phyloP scores from a whole-genome alignment of 345 rosid genomes.

The Brassica incana region DNA sequence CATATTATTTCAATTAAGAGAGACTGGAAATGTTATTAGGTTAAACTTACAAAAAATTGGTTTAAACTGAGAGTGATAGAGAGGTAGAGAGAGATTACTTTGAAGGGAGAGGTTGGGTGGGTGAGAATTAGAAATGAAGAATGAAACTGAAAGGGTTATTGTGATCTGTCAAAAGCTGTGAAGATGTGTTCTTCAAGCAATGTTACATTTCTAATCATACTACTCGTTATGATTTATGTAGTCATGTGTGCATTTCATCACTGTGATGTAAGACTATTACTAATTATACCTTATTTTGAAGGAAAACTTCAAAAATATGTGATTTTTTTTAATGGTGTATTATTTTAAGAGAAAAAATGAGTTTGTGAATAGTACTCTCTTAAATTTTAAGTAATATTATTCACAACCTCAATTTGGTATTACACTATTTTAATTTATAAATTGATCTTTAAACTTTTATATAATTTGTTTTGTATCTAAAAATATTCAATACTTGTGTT shows the following conservation, averaged over 20 bases:
- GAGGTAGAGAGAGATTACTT: conserved; percentile 27
- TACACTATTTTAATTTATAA: too few species aligned
- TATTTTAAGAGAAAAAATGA: too few species aligned
- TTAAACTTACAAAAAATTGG: conserved; percentile 4
- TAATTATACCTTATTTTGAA: too few species aligned
- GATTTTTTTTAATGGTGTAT: too few species aligned
- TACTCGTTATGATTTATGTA: conserved; percentile 19
- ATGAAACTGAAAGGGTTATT: conserved; percentile 3
- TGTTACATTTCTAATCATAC: conserved; percentile 28
- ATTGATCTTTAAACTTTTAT: too few species aligned
- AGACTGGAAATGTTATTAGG: conserved; percentile 9
- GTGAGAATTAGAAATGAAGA: conserved; percentile 37
- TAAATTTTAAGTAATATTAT: too few species aligned
- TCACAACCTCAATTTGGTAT: too few species aligned
- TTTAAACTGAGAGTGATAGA: conserved; percentile 12
- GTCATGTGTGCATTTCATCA: background rate
- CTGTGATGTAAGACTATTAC: background rate
- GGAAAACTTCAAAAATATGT: too few species aligned
- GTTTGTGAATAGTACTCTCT: too few species aligned
- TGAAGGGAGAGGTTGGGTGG: conserved; percentile 37
- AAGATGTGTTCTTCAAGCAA: conserved; percentile 37
- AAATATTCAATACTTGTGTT: too few species aligned
- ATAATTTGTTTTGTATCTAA: too few species aligned
- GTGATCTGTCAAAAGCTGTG: conserved; percentile 35
- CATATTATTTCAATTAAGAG: background rate